phyloP scores from a whole-genome alignment of 2,329 filamentous ascomycete genomes.

The Fusarium buxicola region DNA sequence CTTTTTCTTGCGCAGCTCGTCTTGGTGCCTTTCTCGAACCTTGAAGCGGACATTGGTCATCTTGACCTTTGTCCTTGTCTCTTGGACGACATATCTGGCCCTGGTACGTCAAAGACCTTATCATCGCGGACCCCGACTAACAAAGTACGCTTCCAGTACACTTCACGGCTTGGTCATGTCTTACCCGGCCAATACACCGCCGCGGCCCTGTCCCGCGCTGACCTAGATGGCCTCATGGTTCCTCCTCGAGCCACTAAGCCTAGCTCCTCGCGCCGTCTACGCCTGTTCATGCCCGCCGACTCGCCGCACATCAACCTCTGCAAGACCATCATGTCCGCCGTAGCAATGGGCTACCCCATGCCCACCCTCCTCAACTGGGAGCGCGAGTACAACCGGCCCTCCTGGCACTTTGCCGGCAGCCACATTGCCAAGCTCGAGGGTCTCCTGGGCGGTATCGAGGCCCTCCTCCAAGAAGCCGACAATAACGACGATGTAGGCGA shows the following conservation, averaged over 20 bases:
- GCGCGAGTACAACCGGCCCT: constrained; percentile 52
- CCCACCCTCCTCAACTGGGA: constrained; percentile 54
- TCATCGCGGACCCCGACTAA: neutral
- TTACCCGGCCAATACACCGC: neutral
- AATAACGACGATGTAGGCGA: constrained; percentile 35
- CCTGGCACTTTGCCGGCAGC: constrained; percentile 54
- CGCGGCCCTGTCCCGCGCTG: constrained; percentile 10
- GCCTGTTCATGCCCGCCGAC: constrained; percentile 55
- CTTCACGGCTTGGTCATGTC: neutral
- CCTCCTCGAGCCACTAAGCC: constrained; percentile 3
- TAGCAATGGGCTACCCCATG: constrained; percentile 53
- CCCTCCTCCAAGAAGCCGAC: constrained; percentile 38
- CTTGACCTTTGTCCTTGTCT: constrained; percentile 13
- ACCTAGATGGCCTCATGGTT: constrained; percentile 20
- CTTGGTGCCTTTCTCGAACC: neutral
- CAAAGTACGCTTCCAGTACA: constrained; percentile 20
- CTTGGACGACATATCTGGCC: constrained; percentile 12
- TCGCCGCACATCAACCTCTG: constrained; percentile 53
- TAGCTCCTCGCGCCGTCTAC: constrained; percentile 44
- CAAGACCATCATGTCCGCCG: constrained; percentile 54
- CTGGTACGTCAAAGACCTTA: neutral
- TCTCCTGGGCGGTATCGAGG: constrained; percentile 47
- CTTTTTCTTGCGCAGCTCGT: constrained; percentile 7
- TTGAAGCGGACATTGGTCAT: constrained; percentile 11
- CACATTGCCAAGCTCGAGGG: constrained; percentile 55